Percentiles rank a stretch among this genome's conserved stretches.
Evolutionary conservation across 352 stramenopile genomes (phyloP).

Genomic region (Globisporangium nodosum): DNA sequence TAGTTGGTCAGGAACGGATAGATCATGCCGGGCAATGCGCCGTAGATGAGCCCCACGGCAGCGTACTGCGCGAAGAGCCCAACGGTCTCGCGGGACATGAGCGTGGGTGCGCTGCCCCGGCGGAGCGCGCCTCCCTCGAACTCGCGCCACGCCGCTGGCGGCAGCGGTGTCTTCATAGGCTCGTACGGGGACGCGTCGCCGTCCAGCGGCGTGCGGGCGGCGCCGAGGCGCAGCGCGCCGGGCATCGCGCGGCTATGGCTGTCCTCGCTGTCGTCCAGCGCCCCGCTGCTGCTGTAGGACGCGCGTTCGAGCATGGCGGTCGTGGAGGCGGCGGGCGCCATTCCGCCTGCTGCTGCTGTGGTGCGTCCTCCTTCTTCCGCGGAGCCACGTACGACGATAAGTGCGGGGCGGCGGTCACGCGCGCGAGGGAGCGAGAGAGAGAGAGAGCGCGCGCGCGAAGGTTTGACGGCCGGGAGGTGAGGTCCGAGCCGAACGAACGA

Average conservation of each 20-base stretch:
- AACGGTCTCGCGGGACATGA: slow-evolving; percentile 27
- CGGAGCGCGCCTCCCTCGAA: slow-evolving; percentile 41
- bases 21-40: slow-evolving; percentile 33
- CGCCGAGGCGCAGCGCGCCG: background rate
- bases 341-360: background rate
- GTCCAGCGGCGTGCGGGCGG: background rate
- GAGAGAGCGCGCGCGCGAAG: too few species aligned
- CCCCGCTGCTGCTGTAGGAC: slow-evolving; percentile 5
- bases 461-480: too few species aligned
- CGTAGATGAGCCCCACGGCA: slow-evolving; percentile 40
- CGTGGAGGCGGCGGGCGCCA: background rate
- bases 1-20: slow-evolving; percentile 51
- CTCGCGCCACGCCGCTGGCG: background rate
- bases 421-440: too few species aligned
- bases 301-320: slow-evolving; percentile 5
- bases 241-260: background rate
- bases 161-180: slow-evolving; percentile 11
- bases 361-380: background rate
- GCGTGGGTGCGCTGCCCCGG: slow-evolving; percentile 23
- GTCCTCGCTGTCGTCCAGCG: background rate
- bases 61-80: slow-evolving; percentile 48
- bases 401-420: too few species aligned
- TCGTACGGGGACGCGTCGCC: slow-evolving; percentile 3
- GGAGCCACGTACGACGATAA: background rate
- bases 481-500: too few species aligned